Percentiles rank a stretch among this genome's conserved stretches.
These are phyloP conservation scores for Picea abies DNA, from an alignment of 83 land plant species.

Conservation along the genomic window DNA sequence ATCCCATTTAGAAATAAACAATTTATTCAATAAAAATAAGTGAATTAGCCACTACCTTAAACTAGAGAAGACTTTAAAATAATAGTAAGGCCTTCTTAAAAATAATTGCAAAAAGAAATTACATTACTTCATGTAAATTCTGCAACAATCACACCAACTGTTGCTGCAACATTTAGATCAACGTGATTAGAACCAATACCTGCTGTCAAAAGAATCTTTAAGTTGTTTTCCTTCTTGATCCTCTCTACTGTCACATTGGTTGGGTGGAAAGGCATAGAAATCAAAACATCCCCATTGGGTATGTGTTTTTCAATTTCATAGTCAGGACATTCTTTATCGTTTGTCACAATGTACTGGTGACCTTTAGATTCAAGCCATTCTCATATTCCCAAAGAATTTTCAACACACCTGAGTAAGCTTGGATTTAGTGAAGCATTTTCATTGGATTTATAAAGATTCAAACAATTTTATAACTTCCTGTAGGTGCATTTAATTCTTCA, in stretches of 20 bases:
- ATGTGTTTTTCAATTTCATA: background rate
- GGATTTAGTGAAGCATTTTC: slow-evolving; percentile 1
- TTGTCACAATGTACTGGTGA: background rate
- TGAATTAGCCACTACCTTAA: too few species aligned
- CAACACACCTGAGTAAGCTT: slow-evolving; percentile 3
- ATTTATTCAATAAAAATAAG: too few species aligned
- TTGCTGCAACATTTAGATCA: background rate
- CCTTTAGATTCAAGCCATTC: background rate
- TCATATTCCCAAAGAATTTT: slow-evolving; percentile 11
- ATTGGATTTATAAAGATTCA: background rate
- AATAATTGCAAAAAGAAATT: too few species aligned
- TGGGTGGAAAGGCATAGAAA: background rate
- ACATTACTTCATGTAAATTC: too few species aligned
- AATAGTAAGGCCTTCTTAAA: too few species aligned
- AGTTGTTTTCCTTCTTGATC: background rate
- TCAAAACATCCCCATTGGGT: too few species aligned
- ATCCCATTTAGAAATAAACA: too few species aligned
- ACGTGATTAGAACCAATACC: slow-evolving; percentile 2
- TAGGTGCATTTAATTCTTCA: too few species aligned
- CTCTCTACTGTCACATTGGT: background rate
- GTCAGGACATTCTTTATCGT: slow-evolving; percentile 2
- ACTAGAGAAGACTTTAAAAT: too few species aligned
- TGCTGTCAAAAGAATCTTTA: background rate
- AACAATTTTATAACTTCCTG: too few species aligned
- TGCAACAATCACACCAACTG: background rate